Percentiles rank a stretch among this genome's conserved stretches.
Evolutionary conservation across 495 filamentous ascomycete species (phyloP).

Genomic region (Talaromyces nanjingensis): DNA sequence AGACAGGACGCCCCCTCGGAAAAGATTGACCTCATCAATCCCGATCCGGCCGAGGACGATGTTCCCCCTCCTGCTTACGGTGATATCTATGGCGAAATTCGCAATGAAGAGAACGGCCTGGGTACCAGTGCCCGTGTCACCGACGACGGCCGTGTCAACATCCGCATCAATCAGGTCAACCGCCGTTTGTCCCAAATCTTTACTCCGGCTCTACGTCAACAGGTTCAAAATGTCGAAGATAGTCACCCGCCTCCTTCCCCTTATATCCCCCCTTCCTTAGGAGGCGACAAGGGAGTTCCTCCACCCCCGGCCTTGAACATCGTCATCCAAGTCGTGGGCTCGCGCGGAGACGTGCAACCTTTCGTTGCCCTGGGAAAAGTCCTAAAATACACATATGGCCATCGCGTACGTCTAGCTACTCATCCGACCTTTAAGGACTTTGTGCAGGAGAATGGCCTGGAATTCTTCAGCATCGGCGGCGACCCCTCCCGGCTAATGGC

Average conservation of each 20-base stretch:
- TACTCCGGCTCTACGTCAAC: background rate
- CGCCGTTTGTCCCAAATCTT: background rate
- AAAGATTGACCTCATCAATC: background rate
- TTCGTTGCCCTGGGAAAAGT: constrained; percentile 62
- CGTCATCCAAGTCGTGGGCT: constrained; percentile 74
- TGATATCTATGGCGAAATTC: background rate
- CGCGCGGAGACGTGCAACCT: constrained; percentile 69
- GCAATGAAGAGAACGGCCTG: background rate
- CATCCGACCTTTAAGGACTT: constrained; percentile 64
- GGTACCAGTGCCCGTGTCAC: background rate
- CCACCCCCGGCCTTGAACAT: constrained; percentile 51
- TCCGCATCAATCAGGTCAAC: background rate
- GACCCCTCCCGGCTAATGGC: constrained; percentile 75
- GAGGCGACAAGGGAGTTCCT: background rate
- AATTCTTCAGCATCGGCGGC: constrained; percentile 76
- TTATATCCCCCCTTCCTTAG: background rate
- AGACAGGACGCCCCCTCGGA: background rate
- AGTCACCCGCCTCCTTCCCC: background rate
- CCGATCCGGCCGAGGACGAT: background rate
- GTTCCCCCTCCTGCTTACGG: background rate
- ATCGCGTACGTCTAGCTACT: constrained; percentile 71
- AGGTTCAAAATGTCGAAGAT: background rate
- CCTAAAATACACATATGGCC: constrained; percentile 54
- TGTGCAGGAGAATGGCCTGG: constrained; percentile 58
- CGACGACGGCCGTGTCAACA: background rate